These are phyloP conservation scores for Alternaria panax DNA, from an alignment of 2,329 filamentous ascomycete genomes.

Conservation along the genomic window DNA sequence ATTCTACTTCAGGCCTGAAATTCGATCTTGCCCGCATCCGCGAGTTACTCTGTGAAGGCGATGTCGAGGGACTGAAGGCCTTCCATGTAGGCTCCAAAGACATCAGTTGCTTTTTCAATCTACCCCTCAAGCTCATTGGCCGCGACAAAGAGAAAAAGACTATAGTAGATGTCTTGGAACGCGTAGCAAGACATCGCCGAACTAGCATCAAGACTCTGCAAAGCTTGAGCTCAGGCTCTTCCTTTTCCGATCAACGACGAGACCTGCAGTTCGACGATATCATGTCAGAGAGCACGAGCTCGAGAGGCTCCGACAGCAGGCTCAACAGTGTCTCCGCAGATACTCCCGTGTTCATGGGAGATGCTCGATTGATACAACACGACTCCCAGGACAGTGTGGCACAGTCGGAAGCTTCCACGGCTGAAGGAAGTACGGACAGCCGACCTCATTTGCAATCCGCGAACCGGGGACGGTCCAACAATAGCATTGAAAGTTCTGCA, in stretches of 20 bases:
- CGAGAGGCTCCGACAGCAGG: constrained; percentile 60
- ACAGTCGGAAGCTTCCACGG: constrained; percentile 33
- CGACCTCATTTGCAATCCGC: constrained; percentile 30
- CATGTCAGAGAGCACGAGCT: constrained; percentile 59
- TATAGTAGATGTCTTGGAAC: constrained; percentile 75
- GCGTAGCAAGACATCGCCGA: constrained; percentile 71
- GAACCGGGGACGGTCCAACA: constrained; percentile 37
- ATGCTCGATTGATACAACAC: constrained; percentile 34
- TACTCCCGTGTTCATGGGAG: constrained; percentile 36
- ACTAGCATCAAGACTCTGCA: constrained; percentile 52
- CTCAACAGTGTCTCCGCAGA: constrained; percentile 45
- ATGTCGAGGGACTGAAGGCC: constrained; percentile 72
- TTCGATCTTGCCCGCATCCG: constrained; percentile 79
- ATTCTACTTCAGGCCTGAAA: constrained; percentile 85
- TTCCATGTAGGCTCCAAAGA: constrained; percentile 84
- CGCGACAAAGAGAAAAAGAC: constrained; percentile 74
- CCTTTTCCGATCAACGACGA: constrained; percentile 59
- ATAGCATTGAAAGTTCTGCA: constrained; percentile 41
- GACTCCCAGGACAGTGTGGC: constrained; percentile 40
- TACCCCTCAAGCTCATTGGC: constrained; percentile 83
- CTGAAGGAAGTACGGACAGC: constrained; percentile 31
- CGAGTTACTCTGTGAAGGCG: constrained; percentile 76
- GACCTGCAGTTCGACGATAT: constrained; percentile 61
- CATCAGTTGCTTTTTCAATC: constrained; percentile 88
- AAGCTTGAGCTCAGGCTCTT: constrained; percentile 62